These are phyloP conservation scores for Fusarium denticulatum DNA, from an alignment of 2,329 filamentous ascomycete genomes.

Conservation along the genomic window DNA sequence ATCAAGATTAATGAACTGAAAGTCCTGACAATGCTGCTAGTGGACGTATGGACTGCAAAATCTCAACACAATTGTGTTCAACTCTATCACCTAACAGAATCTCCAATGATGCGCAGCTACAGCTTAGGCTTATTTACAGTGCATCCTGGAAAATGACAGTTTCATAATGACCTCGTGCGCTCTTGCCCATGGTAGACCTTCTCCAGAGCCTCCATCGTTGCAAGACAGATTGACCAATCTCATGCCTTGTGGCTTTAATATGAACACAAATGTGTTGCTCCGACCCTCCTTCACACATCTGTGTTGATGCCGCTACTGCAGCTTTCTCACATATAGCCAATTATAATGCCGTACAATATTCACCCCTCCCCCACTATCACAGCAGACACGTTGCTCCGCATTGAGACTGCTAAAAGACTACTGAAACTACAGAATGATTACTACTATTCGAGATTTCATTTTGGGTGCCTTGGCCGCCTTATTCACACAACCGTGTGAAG, in stretches of 20 bases:
- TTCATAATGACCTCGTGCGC: accelerated
- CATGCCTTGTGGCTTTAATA: accelerated
- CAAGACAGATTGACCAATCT: background rate
- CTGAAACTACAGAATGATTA: accelerated
- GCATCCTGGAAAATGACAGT: accelerated
- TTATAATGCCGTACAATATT: accelerated
- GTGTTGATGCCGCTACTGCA: background rate
- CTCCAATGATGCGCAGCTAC: accelerated
- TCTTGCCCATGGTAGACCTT: accelerated
- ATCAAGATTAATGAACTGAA: too few relatives aligned
- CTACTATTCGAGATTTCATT: accelerated
- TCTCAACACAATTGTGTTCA: background rate
- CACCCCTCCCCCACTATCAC: background rate
- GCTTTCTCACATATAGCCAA: background rate
- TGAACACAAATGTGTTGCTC: background rate
- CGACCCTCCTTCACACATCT: background rate
- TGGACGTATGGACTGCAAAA: accelerated
- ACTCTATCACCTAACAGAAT: accelerated
- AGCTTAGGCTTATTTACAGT: background rate
- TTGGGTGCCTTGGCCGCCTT: background rate
- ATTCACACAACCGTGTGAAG: background rate
- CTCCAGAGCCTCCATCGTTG: accelerated
- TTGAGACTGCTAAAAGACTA: accelerated
- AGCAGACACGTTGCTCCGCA: background rate
- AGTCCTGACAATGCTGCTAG: too few relatives aligned